Evolutionary conservation across 2,329 filamentous ascomycete species (phyloP).

Genomic region (Ciborinia camelliae): DNA sequence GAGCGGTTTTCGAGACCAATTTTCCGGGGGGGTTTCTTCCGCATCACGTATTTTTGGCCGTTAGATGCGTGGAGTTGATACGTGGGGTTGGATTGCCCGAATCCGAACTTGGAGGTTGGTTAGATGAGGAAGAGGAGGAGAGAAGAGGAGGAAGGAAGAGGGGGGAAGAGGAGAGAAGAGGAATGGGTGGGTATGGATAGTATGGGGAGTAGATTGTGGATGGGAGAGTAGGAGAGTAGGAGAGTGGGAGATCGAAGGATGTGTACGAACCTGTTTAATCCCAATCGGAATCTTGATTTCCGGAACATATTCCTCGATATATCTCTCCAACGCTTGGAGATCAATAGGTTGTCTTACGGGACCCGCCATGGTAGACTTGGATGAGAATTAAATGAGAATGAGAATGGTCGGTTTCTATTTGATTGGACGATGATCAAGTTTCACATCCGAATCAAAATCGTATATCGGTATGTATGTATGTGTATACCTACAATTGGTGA

Average conservation of each 20-base stretch:
- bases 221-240: too few species aligned
- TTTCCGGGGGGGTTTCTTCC: slow-evolving; percentile 98
- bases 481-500: too few species aligned
- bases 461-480: too few species aligned
- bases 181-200: too few species aligned
- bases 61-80: slow-evolving; percentile 79
- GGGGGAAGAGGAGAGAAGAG: too few species aligned
- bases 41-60: slow-evolving; percentile 75
- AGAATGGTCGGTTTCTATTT: background rate
- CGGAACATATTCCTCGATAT: slow-evolving; percentile 74
- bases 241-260: background rate
- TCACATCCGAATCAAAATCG: too few species aligned
- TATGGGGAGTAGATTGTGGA: too few species aligned
- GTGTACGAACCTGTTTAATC: slow-evolving; percentile 74
- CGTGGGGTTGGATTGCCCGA: slow-evolving; percentile 95
- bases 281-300: slow-evolving; percentile 79
- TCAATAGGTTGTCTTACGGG: slow-evolving; percentile 88
- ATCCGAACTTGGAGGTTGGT: slow-evolving; percentile 70
- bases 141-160: too few species aligned
- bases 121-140: background rate
- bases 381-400: background rate
- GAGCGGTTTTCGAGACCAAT: slow-evolving; percentile 88
- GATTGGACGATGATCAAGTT: too few species aligned
- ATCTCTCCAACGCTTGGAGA: slow-evolving; percentile 71
- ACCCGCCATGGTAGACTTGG: slow-evolving; percentile 66